Base-by-base conservation (phyloP, 306 rosid species). In the Pterocarpus macrocarpus region DNA sequence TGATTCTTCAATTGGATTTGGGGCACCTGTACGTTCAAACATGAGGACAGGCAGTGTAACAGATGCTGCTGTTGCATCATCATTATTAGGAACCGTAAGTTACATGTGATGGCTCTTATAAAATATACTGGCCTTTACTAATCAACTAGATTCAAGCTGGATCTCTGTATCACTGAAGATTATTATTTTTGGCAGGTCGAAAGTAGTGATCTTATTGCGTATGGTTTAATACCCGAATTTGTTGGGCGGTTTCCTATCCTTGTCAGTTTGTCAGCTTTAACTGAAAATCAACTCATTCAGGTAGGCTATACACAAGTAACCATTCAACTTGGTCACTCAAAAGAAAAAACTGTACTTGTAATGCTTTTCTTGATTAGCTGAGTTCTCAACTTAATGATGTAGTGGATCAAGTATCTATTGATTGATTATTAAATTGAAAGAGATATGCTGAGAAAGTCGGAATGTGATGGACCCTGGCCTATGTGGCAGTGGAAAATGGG, bases 1-100 rank as follows among this genome's bases (percentile, higher is more conserved):
- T 75, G 99, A 93, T 86, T 93, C 98, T 77, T 96, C 97, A 72
- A 90, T 96, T 82, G 99, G 99, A 80, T 96, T 96, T 73, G 99
- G 99, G 82, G 94, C 97, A 58, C 99, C 97, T 11, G 86, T 93
- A 45, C 95, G 99, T 69, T 92, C 98, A 82, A 96, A 88, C 88
- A 89, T 96, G 98, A 90, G 91, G 88, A 47, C 91, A 9, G 97
- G 97, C 39, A 84, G 92, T 76, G 91, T 92, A 80, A 96, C 98
- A 65, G 97, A 93, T 80, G 91, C 94, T 56, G 84, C 84, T 16
- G 87, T 96, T 86, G 84, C 97, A 30, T 96, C 98, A 65, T 85
- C 98, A 8, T 89, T 96, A 81, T 84, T 96, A 87, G 97, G 87
- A 87, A 90, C 89, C 33, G 99, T 93, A 91, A 90, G 90, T 73